Evolutionary conservation across 345 rosid species (phyloP).

Genomic region (Psidium guajava): DNA sequence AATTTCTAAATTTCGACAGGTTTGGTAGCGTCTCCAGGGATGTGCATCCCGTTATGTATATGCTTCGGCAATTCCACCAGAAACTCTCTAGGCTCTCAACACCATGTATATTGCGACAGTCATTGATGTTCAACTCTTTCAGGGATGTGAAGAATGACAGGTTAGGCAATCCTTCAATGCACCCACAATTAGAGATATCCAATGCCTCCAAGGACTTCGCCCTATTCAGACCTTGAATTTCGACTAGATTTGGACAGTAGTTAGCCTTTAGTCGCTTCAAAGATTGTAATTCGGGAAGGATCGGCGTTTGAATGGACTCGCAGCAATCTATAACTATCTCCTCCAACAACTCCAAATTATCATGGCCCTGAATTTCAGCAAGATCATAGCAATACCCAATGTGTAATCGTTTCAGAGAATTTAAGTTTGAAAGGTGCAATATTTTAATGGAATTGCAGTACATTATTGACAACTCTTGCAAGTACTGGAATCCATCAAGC

Average conservation of each 20-base stretch:
- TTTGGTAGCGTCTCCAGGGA: too few relatives aligned
- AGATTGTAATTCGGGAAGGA: not conserved
- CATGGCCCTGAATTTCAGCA: not conserved
- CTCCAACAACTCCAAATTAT: not conserved
- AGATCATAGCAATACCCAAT: not conserved
- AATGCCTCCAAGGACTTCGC: not conserved
- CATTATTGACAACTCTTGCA: not conserved
- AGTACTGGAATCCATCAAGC: not conserved
- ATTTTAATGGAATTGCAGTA: not conserved
- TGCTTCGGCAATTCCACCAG: too few relatives aligned
- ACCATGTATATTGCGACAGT: too few relatives aligned
- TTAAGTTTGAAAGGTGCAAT: not conserved
- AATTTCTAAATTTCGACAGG: too few relatives aligned
- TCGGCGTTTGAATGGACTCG: not conserved
- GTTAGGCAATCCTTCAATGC: too few relatives aligned
- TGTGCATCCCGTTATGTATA: too few relatives aligned
- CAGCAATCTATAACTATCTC: not conserved
- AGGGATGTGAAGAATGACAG: too few relatives aligned
- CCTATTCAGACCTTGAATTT: not conserved
- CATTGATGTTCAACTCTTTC: too few relatives aligned
- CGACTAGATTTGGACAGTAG: not conserved
- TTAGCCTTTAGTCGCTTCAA: not conserved
- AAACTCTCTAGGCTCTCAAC: too few relatives aligned
- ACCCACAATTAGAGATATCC: not conserved
- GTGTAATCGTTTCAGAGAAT: not conserved